Evolutionary conservation across 352 stramenopile genomes (phyloP), one percentile per base, ranked within the genome.

Genomic region (Phytophthora nicotianae): DNA sequence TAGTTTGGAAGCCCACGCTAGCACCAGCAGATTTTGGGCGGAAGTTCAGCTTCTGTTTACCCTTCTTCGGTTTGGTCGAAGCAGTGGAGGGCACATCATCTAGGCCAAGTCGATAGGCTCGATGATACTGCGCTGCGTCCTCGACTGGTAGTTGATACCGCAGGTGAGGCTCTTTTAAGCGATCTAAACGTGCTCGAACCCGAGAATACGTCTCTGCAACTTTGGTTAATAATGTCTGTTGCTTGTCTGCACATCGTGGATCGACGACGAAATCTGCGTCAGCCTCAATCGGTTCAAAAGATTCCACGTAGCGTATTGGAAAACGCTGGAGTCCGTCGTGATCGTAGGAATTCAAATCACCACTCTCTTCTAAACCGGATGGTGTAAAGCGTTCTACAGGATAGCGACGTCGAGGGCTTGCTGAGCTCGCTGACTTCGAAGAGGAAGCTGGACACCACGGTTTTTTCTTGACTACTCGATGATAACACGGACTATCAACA

Each of bases 121-220:
- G 74, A 50, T 65, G 58, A 42, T 77, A 67, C 2, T 65, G 40
- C 16, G 38, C 29, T 9, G 53, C 33, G 29, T 84, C 71, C 46
- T 88, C 77, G 5, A 90, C 41, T 13, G 81, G 81, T 8, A 90
- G 55, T 13, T 70, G 56, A 40, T 90, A 90, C 19, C 81, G 58
- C 17, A 72, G 21, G 1, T 65, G 69, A 0, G 77, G 72, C 23
- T 86, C 70, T 60, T 83, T 87, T 4, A 63, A 37, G 5, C 69
- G 51, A 20, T 77, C 66, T 0, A 80, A 59, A 16, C 70, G 62
- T 9, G 55, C 42, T 35, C 77, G 73, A 35, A 82, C 51, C 10
- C 60, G 60, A 5, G 49, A 23, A 20, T 77, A 83, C 0, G 45
- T 58, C 14, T 70, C 59, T 2, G 51, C 68, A 7, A 68, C 66